These are phyloP conservation scores for Xylaria palmicola DNA, from an alignment of 495 filamentous ascomycete species.

Conservation along the genomic window DNA sequence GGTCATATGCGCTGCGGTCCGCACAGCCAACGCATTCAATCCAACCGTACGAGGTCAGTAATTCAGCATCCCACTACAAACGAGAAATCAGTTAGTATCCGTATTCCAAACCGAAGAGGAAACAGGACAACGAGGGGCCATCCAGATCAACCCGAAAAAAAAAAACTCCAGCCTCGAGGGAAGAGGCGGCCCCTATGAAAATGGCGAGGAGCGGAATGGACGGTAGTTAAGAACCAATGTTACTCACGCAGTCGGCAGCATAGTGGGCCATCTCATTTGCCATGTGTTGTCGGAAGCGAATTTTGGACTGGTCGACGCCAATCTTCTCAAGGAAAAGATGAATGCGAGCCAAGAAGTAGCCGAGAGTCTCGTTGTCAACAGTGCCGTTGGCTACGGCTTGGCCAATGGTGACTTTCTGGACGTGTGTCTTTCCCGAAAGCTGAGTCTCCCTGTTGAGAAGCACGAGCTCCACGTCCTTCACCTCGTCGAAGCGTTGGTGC, in stretches of 20 bases:
- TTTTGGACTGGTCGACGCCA: conserved; percentile 60
- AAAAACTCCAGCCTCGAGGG: too few species aligned
- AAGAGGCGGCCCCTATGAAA: too few species aligned
- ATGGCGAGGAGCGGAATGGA: not conserved
- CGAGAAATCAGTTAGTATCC: not conserved
- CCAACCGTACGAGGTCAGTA: conserved; percentile 66
- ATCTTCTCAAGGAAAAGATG: conserved; percentile 62
- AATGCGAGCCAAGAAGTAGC: conserved; percentile 67
- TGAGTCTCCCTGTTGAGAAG: conserved; percentile 60
- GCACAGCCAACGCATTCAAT: conserved; percentile 71
- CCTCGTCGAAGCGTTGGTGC: conserved; percentile 66
- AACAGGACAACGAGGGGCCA: too few species aligned
- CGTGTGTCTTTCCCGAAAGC: conserved; percentile 56
- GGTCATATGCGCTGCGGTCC: conserved; percentile 66
- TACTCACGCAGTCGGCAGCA: conserved; percentile 55
- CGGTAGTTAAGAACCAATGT: not conserved
- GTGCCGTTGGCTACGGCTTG: conserved; percentile 57
- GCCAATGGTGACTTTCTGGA: conserved; percentile 55
- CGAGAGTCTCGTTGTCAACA: conserved; percentile 69
- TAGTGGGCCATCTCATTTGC: conserved; percentile 75
- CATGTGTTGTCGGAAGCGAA: conserved; percentile 71
- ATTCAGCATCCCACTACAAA: conserved; percentile 60
- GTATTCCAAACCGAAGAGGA: not conserved
- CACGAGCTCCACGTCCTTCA: conserved; percentile 62
- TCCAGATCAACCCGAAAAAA: too few species aligned